Conservation (phyloP, 2,329 filamentous ascomycete species). For the Daldinia eschscholtzii region DNA sequence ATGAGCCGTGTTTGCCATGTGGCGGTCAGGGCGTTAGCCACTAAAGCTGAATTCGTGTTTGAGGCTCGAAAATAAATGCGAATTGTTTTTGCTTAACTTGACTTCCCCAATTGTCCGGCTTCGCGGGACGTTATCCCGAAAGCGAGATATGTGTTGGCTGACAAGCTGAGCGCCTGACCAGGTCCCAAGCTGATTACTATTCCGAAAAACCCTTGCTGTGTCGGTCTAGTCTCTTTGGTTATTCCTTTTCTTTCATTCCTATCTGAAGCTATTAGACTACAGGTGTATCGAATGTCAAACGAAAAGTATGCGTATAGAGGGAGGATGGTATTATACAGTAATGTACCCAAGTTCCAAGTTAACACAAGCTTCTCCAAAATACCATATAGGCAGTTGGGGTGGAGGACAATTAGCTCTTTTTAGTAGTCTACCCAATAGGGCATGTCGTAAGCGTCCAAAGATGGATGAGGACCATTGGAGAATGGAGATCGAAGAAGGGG, state of each 20-base stretch:
- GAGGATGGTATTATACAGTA: slow-evolving; percentile 7
- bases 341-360: neutral
- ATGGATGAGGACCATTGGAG: slow-evolving; percentile 15
- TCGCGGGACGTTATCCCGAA: slow-evolving; percentile 37
- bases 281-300: neutral
- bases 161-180: slow-evolving; percentile 26
- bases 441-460: slow-evolving; percentile 29
- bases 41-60: slow-evolving; percentile 22
- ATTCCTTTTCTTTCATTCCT: slow-evolving; percentile 24
- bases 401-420: slow-evolving; percentile 14
- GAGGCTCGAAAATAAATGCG: slow-evolving; percentile 27
- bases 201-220: slow-evolving; percentile 14
- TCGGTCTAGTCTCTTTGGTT: slow-evolving; percentile 9
- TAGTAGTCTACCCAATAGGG: slow-evolving; percentile 34
- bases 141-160: slow-evolving; percentile 25
- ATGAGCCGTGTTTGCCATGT: slow-evolving; percentile 30
- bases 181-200: slow-evolving; percentile 29
- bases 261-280: slow-evolving; percentile 9
- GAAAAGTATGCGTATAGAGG: slow-evolving; percentile 4
- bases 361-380: slow-evolving; percentile 21
- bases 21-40: slow-evolving; percentile 15
- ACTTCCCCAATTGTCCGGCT: slow-evolving; percentile 31
- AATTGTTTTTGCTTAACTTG: slow-evolving; percentile 21
- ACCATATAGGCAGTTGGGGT: slow-evolving; percentile 18
- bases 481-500: slow-evolving; percentile 25